Base-by-base conservation (phyloP, 1,284 basidiomycete genomes). In the Rhodotorula sp. region DNA sequence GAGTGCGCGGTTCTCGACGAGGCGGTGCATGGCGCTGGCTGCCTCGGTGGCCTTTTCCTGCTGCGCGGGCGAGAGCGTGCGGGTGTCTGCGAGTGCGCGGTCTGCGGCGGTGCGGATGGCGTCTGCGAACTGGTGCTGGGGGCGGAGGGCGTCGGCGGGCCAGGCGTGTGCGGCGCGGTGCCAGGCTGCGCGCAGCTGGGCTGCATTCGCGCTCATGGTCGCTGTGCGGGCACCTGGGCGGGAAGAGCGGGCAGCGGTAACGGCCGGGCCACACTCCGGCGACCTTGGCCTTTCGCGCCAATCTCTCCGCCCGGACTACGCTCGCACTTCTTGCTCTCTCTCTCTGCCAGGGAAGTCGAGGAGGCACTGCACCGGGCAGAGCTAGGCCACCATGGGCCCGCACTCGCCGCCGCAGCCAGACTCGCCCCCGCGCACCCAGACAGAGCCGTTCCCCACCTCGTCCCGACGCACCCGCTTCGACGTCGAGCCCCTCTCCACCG, bases 141-240 rank as follows among this genome's bases (percentile, higher is more conserved):
- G 73, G 7, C 73, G 66, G n/a, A 74, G 61, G 14, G 55, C 48
- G 59, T 74, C 73, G 34, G 57, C 52, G 2, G 73, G 69, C 73
- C 73, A 74, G 19, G 54, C 52, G 4, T 46, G 23, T 7, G 73
- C 69, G 17, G 62, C 62, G 41, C 52, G 48, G 52, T 58, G 55
- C 61, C 71, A 68, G 2, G 70, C 62, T 12, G 48, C 23, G 13
- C 73, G 73, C 13, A 68, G 34, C 34, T 34, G 48, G 8, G 52
- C 44, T 3, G 65, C 23, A 19, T 54, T 63, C 2, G 64, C 19
- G 53, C 54, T 67, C 53, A 2, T 64, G 14, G 0, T 41, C 8
- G 21, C 27, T 46, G 42, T 45, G n/a, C n/a, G n/a, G n/a, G n/a
- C n/a, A n/a, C n/a, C n/a, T n/a, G n/a, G 17, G 53, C 41, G 23